These are phyloP conservation scores for Acarospora socialis DNA, from an alignment of 2,329 filamentous ascomycete species.

Conservation along the genomic window DNA sequence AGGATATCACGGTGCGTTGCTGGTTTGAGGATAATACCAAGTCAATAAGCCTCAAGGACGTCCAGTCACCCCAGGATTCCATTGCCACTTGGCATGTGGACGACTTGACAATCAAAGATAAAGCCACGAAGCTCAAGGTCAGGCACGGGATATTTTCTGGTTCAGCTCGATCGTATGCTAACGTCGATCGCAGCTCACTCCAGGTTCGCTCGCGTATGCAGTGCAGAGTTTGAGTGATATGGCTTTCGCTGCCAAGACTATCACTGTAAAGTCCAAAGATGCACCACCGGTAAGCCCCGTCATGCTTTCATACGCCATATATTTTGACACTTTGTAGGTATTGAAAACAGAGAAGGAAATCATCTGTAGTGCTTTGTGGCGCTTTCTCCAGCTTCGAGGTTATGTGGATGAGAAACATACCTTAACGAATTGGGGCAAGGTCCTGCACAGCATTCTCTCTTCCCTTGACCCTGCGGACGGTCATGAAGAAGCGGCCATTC, in stretches of 20 bases:
- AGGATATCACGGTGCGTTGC: slow-evolving; percentile 59
- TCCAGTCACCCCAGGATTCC: slow-evolving; percentile 14
- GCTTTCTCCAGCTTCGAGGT: slow-evolving; percentile 75
- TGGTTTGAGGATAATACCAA: slow-evolving; percentile 70
- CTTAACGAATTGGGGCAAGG: slow-evolving; percentile 71
- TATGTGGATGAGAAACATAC: slow-evolving; percentile 69
- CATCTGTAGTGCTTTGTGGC: slow-evolving; percentile 63
- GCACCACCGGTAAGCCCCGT: slow-evolving; percentile 7
- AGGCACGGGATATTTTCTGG: no score
- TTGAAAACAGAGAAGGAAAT: slow-evolving; percentile 57
- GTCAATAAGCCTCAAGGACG: slow-evolving; percentile 45
- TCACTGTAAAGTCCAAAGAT: slow-evolving; percentile 15
- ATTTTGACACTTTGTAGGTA: slow-evolving; percentile 20
- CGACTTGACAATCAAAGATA: slow-evolving; percentile 6
- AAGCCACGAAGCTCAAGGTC: slow-evolving; percentile 3
- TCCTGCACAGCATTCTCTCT: slow-evolving; percentile 55
- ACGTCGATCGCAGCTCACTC: no score
- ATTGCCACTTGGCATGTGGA: slow-evolving; percentile 12
- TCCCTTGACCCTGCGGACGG: slow-evolving; percentile 42
- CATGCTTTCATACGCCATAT: slow-evolving; percentile 2
- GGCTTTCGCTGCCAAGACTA: slow-evolving; percentile 12
- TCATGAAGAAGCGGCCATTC: slow-evolving; percentile 62
- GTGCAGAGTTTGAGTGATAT: slow-evolving; percentile 12
- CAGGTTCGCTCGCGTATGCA: slow-evolving; percentile 14
- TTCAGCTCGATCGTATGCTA: no score